Evolutionary conservation across 164 flowering plant genomes (phyloP), one percentile per base, ranked within the genome.

Genomic region (Tinospora cordifolia): DNA sequence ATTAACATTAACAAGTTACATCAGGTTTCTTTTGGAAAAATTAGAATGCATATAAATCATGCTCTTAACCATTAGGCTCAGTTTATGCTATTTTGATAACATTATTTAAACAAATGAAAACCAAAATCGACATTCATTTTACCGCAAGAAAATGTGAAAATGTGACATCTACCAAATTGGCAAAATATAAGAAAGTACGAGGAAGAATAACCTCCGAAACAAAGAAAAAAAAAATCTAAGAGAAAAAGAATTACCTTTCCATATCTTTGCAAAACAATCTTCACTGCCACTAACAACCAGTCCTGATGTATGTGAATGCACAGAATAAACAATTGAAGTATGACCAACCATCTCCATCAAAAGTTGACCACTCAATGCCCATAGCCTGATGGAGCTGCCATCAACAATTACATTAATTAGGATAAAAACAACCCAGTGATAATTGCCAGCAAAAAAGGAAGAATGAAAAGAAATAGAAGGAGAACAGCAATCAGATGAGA

Each of bases 271-370:
- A 63, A 69, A 87, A 77, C 90, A 75, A 83, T 95, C 99, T 87
- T 95, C 98, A 79, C 99, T 85, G 19, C 91, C 89, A 82, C 96
- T 95, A 70, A 87, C 92, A 76, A 92, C 77, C 76, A 88, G 90
- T 68, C 98, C 99, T 59, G 98, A 89, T 26, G 26, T 74, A 73
- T 95, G 96, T 40, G 94, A 83, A 81, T 90, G 90, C 68, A 90
- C 98, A 73, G 99, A 90, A 82, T 92, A 95, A 72, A 95, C 94
- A 77, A 95, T 87, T 12, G 98, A 84, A 65, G 92, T 84, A 78
- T 95, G 99, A 63, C 96, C 99, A 79, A 87, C 97, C 99, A 95
- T 88, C 86, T 95, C 98, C 89, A 92, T 74, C 47, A 95, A 80
- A 63, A 80, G 75, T 82, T 95, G 74, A 73, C 99, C 99, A 72